Evolutionary conservation across 306 rosid genomes (phyloP).

Genomic region (Fragaria vesca): DNA sequence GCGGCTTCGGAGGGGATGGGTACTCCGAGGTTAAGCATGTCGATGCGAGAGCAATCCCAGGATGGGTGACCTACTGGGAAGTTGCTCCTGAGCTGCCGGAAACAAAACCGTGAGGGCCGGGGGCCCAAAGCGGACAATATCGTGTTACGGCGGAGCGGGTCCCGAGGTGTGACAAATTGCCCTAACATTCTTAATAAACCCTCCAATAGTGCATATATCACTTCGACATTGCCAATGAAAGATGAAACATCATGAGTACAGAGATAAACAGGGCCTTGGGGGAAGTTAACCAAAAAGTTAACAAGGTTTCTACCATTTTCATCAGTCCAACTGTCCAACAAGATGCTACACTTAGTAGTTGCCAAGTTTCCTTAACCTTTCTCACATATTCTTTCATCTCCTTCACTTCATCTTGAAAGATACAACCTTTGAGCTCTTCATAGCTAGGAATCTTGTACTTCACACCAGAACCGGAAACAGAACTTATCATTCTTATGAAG

Average conservation of each 20-base stretch:
- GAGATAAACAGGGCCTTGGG: conserved; percentile 24
- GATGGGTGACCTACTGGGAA: too few species aligned
- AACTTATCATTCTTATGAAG: conserved; percentile 21
- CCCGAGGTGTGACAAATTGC: too few species aligned
- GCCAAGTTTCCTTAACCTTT: conserved; percentile 24
- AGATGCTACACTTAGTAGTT: conserved; percentile 29
- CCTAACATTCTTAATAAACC: conserved; percentile 19
- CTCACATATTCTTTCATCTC: conserved; percentile 27
- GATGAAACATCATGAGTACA: conserved; percentile 19
- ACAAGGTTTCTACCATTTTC: conserved; percentile 23
- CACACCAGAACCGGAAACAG: conserved; percentile 7
- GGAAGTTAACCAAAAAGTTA: conserved; percentile 32
- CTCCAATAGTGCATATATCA: conserved; percentile 10
- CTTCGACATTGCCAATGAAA: neutral
- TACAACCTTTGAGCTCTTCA: conserved; percentile 29
- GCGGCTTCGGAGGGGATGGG: too few species aligned
- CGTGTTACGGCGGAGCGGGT: too few species aligned
- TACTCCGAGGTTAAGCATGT: too few species aligned
- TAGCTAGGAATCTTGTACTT: conserved; percentile 19
- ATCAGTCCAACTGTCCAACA: conserved; percentile 30
- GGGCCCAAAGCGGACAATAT: too few species aligned
- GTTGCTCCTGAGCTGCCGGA: too few species aligned
- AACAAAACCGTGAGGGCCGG: too few species aligned
- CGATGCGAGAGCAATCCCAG: too few species aligned
- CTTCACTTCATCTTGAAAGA: conserved; percentile 27